Evolutionary conservation across 495 filamentous ascomycete genomes (phyloP).

Genomic region (Aspergillus homomorphus): DNA sequence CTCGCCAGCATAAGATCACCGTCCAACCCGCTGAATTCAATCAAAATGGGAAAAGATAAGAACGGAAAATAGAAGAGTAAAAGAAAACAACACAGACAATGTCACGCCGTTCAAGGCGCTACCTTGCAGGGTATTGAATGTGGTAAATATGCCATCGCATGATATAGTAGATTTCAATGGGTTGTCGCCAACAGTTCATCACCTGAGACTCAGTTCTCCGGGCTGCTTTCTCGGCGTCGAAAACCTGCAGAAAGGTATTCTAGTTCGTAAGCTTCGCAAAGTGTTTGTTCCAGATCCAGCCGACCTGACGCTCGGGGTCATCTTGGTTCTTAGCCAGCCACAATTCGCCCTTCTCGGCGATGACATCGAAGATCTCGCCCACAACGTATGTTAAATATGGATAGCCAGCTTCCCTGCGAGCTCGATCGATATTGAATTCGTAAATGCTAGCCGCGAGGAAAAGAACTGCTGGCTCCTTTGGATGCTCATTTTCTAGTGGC

Average conservation of each 20-base stretch:
- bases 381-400: slow-evolving; percentile 93
- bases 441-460: slow-evolving; percentile 93
- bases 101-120: background rate
- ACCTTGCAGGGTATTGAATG: background rate
- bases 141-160: background rate
- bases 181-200: background rate
- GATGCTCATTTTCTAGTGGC: slow-evolving; percentile 22
- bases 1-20: background rate
- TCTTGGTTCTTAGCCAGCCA: slow-evolving; percentile 98
- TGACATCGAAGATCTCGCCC: slow-evolving; percentile 88
- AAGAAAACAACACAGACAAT: background rate
- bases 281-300: slow-evolving; percentile 99
- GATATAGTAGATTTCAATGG: background rate
- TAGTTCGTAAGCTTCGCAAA: slow-evolving; percentile 70
- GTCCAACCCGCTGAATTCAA: background rate
- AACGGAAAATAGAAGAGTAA: background rate
- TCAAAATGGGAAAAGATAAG: background rate
- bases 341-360: slow-evolving; percentile 93
- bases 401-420: slow-evolving; percentile 89
- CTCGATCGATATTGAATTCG: slow-evolving; percentile 91
- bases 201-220: background rate
- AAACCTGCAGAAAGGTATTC: background rate
- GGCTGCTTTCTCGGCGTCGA: background rate
- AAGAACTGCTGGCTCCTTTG: slow-evolving; percentile 53
- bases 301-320: slow-evolving; percentile 70